phyloP scores from a whole-genome alignment of 176 grass and related monocot genomes.

The Triticum dicoccoides region DNA sequence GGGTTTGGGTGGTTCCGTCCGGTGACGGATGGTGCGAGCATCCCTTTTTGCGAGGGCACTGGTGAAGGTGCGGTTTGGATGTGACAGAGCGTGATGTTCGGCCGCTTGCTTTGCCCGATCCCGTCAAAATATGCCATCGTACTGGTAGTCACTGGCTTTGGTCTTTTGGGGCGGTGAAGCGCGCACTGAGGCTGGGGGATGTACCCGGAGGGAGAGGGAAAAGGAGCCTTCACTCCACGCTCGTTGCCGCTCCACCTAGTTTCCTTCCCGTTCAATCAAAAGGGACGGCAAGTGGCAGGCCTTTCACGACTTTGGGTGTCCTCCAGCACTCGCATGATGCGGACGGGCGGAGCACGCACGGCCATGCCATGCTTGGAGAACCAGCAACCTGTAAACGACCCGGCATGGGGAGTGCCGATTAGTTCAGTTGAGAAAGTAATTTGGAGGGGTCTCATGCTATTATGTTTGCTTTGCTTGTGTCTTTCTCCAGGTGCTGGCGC shows the following conservation, averaged over 20 bases:
- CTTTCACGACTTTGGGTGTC: neutral
- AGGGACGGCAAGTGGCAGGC: neutral
- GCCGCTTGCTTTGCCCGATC: neutral
- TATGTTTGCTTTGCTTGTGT: neutral
- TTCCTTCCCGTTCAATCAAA: neutral
- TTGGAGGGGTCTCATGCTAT: neutral
- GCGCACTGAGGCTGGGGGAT: neutral
- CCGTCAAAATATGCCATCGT: conserved; percentile 4
- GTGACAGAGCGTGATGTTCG: conserved; percentile 8
- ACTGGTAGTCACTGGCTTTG: neutral
- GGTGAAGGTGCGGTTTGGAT: neutral
- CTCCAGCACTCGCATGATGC: neutral
- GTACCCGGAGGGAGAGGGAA: neutral
- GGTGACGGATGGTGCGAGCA: neutral
- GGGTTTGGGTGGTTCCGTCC: too few relatives aligned
- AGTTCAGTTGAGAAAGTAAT: neutral
- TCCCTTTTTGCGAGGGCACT: neutral
- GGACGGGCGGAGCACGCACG: neutral
- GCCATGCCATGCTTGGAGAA: neutral
- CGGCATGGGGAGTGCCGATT: neutral
- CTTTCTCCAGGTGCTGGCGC: conserved; percentile 53
- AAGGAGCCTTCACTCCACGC: neutral
- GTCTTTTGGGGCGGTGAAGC: neutral
- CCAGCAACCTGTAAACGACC: neutral
- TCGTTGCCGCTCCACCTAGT: neutral